A percentile compares a stretch with the other conserved stretches of the same genome.
These are phyloP conservation scores for Aspergillus fijiensis DNA, from an alignment of 2,329 filamentous ascomycete genomes.

Conservation along the genomic window DNA sequence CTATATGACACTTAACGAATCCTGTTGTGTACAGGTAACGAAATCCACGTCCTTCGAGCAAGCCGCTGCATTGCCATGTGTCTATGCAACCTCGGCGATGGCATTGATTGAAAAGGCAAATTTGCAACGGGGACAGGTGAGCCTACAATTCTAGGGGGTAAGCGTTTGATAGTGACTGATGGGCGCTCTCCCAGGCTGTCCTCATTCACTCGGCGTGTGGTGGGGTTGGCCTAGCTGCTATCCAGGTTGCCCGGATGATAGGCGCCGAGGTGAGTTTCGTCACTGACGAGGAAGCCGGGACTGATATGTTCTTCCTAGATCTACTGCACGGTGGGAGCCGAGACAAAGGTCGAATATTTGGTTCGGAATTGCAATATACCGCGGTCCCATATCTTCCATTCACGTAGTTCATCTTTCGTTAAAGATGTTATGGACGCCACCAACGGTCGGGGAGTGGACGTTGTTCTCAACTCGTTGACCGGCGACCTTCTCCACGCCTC, in stretches of 20 bases:
- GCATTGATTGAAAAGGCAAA: too few relatives aligned
- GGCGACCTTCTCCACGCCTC: conserved; percentile 29
- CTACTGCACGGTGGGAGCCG: conserved; percentile 25
- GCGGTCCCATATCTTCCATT: conserved; percentile 26
- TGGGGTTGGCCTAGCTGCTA: conserved; percentile 25
- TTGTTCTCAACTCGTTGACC: conserved; percentile 31
- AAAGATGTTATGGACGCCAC: conserved; percentile 21
- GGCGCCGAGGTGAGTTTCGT: background rate
- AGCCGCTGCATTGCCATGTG: too few relatives aligned
- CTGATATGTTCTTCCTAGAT: background rate
- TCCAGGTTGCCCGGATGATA: conserved; percentile 15
- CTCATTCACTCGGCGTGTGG: conserved; percentile 25
- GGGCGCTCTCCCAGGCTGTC: conserved; percentile 11
- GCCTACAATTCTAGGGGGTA: too few relatives aligned
- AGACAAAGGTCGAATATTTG: conserved; percentile 23
- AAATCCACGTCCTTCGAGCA: too few relatives aligned
- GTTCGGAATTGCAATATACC: conserved; percentile 17
- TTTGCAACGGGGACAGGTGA: too few relatives aligned
- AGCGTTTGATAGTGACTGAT: background rate
- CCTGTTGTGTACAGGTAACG: too few relatives aligned
- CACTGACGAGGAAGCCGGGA: background rate
- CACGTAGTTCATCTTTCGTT: conserved; percentile 21
- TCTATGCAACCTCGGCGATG: too few relatives aligned
- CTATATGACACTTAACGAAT: too few relatives aligned
- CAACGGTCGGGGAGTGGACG: conserved; percentile 23